Conservation (phyloP, 2,329 filamentous ascomycete genomes). For the Pyrenochaeta sp. region DNA sequence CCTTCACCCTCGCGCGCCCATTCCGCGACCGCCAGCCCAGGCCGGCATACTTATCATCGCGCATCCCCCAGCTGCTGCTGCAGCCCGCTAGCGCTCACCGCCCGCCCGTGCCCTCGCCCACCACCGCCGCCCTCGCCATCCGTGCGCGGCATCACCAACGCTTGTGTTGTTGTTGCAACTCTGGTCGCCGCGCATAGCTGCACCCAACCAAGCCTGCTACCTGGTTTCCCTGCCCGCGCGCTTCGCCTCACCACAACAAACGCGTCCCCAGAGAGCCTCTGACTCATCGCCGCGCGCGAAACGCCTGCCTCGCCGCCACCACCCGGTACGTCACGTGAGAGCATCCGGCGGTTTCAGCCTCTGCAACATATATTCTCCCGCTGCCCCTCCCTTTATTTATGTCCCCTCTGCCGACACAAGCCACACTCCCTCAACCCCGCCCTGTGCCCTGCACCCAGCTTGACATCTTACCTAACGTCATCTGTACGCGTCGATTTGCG, state of each 20-base stretch:
- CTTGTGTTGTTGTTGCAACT: constrained; percentile 32
- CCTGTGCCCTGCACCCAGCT: constrained; percentile 10
- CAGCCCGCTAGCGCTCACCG: constrained; percentile 27
- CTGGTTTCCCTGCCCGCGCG: constrained; percentile 23
- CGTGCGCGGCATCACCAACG: constrained; percentile 29
- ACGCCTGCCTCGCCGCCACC: constrained; percentile 37
- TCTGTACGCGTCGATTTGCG: constrained; percentile 22
- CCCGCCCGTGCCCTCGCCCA: constrained; percentile 22
- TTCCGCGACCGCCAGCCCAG: constrained; percentile 23
- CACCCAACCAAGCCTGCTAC: constrained; percentile 25
- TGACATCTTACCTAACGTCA: constrained; percentile 7
- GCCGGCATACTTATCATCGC: constrained; percentile 18
- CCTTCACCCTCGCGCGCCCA: constrained; percentile 14
- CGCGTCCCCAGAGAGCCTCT: constrained; percentile 27
- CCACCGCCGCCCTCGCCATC: constrained; percentile 28
- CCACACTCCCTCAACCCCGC: constrained; percentile 26
- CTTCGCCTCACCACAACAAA: constrained; percentile 29
- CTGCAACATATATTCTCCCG: constrained; percentile 30
- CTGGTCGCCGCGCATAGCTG: constrained; percentile 21
- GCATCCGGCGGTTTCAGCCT: constrained; percentile 35
- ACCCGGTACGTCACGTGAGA: constrained; percentile 47
- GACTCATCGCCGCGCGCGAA: constrained; percentile 37
- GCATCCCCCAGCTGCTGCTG: constrained; percentile 28
- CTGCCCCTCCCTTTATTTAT: constrained; percentile 28
- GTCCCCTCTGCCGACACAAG: constrained; percentile 26